Percentiles rank a stretch among this genome's conserved stretches.
Evolutionary conservation across 306 rosid genomes (phyloP).

Genomic region (Comarum palustre): DNA sequence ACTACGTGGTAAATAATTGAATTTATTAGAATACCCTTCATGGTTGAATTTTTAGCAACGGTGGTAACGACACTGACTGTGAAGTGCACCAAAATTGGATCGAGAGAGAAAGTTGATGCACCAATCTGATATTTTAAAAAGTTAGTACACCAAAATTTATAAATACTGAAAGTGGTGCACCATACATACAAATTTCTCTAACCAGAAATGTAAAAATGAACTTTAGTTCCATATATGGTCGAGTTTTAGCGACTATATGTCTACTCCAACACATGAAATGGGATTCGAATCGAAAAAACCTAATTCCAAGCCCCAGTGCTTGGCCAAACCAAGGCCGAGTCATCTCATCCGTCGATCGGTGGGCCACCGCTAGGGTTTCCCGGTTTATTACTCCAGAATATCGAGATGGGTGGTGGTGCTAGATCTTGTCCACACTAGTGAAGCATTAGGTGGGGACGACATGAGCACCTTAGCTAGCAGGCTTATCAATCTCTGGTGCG

Average conservation of each 20-base stretch:
- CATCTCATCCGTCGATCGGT: conserved; percentile 25
- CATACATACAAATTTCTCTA: too few species aligned
- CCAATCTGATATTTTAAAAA: too few species aligned
- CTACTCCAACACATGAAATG: not conserved
- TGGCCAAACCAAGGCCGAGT: not conserved
- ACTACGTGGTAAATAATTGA: too few species aligned
- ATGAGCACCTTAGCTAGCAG: conserved; percentile 10
- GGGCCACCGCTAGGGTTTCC: conserved; percentile 9
- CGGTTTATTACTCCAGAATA: conserved; percentile 39
- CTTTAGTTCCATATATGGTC: conserved; percentile 13
- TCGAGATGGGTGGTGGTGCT: conserved; percentile 60
- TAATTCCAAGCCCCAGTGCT: not conserved
- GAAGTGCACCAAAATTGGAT: too few species aligned
- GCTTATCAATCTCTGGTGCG: conserved; percentile 33
- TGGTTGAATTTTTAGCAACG: too few species aligned
- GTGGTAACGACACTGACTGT: too few species aligned
- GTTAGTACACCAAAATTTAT: too few species aligned
- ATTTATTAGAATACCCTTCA: too few species aligned
- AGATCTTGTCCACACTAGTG: conserved; percentile 64
- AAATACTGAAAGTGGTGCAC: too few species aligned
- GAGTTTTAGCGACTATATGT: not conserved
- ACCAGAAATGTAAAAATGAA: conserved; percentile 6
- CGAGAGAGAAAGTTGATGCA: too few species aligned
- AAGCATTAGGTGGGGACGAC: conserved; percentile 37
- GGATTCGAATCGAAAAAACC: not conserved